These are phyloP conservation scores for Asterophora lycoperdoides DNA, from an alignment of 768 basidiomycete genomes.

Conservation along the genomic window DNA sequence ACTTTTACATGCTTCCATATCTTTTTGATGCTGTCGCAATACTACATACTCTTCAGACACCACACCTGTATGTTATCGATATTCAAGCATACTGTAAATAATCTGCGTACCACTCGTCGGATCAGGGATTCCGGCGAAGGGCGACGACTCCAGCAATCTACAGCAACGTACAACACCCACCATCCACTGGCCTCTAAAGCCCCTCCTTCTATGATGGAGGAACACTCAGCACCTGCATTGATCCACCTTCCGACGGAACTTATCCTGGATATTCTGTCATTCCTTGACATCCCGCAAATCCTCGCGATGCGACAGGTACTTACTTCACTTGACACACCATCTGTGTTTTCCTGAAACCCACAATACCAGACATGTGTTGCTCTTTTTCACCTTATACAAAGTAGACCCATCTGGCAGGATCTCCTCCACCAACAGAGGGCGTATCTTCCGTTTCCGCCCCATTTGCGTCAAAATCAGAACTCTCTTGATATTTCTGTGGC, in stretches of 20 bases:
- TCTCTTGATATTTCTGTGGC: no score
- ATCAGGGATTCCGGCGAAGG: no score
- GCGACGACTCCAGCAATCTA: no score
- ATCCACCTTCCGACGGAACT: slow-evolving; percentile 2
- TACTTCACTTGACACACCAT: not conserved
- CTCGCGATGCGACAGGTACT: slow-evolving; percentile 8
- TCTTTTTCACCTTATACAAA: not conserved
- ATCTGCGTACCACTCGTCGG: no score
- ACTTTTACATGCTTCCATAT: no score
- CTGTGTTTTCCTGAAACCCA: not conserved
- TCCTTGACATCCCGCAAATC: not conserved
- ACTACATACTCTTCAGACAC: no score
- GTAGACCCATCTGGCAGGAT: not conserved
- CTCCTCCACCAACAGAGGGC: not conserved
- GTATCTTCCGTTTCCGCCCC: not conserved
- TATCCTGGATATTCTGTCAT: not conserved
- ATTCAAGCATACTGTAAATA: no score
- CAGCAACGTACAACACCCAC: no score
- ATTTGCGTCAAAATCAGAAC: not conserved
- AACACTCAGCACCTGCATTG: not conserved
- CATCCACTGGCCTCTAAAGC: no score
- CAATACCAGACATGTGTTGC: slow-evolving; percentile 1
- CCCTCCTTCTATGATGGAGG: no score
- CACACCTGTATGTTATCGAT: no score
- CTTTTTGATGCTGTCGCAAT: no score